phyloP scores from a whole-genome alignment of 2,329 filamentous ascomycete genomes.

The Phoma sp. region DNA sequence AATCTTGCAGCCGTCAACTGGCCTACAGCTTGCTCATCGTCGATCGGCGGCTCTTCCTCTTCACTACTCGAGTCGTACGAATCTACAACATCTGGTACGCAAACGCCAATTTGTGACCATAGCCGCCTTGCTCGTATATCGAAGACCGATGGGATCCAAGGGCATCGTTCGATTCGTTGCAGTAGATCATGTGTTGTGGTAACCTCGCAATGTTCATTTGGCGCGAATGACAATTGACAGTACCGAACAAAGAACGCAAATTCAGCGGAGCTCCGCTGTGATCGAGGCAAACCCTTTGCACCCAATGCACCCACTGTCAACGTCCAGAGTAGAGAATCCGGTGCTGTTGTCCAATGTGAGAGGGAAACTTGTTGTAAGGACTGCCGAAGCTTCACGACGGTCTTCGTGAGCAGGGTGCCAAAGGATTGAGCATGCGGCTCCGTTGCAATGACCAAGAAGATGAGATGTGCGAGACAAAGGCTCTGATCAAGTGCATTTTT shows the following conservation, averaged over 20 bases:
- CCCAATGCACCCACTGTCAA: slow-evolving; percentile 40
- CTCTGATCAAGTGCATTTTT: slow-evolving; percentile 29
- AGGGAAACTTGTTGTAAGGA: slow-evolving; percentile 24
- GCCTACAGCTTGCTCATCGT: slow-evolving; percentile 26
- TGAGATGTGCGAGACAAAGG: slow-evolving; percentile 36
- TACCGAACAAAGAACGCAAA: slow-evolving; percentile 31
- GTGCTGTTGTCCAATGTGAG: slow-evolving; percentile 28
- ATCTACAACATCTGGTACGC: slow-evolving; percentile 15
- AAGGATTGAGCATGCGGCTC: slow-evolving; percentile 27
- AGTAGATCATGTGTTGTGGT: slow-evolving; percentile 20
- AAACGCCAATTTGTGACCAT: slow-evolving; percentile 31
- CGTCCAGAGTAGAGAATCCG: slow-evolving; percentile 39
- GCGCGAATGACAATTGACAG: slow-evolving; percentile 17
- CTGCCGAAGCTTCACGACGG: slow-evolving; percentile 29
- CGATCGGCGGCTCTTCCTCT: slow-evolving; percentile 15
- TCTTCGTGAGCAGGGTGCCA: slow-evolving; percentile 27
- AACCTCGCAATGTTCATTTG: slow-evolving; percentile 8
- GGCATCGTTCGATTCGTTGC: slow-evolving; percentile 4
- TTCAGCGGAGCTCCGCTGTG: not conserved
- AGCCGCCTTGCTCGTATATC: slow-evolving; percentile 26
- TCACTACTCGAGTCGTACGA: slow-evolving; percentile 19
- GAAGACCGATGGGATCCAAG: slow-evolving; percentile 34
- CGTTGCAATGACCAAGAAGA: slow-evolving; percentile 36
- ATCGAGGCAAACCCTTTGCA: slow-evolving; percentile 21
- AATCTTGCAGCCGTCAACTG: slow-evolving; percentile 27